phyloP scores from a whole-genome alignment of 1,284 basidiomycete genomes.

The Megacollybia platyphylla region DNA sequence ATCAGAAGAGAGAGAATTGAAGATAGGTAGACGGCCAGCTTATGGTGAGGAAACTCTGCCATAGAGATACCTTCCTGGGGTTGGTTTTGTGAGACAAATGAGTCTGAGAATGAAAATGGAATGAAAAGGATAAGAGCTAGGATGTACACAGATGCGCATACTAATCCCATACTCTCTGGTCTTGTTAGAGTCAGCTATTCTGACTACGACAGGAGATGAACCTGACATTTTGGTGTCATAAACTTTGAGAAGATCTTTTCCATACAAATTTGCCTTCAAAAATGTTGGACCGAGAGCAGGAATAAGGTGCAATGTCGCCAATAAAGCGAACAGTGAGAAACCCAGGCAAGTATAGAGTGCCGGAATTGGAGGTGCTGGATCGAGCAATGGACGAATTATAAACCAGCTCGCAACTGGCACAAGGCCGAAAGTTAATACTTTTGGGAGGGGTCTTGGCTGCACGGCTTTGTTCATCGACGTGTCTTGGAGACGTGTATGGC shows the following conservation, averaged over 20 bases:
- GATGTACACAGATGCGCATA: conserved; percentile 85
- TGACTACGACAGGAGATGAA: conserved; percentile 24
- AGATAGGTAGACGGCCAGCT: conserved; percentile 89
- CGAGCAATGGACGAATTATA: conserved; percentile 52
- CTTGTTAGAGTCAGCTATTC: conserved; percentile 24
- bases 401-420: conserved; percentile 61
- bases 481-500: background rate
- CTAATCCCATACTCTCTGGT: conserved; percentile 88
- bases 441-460: conserved; percentile 37
- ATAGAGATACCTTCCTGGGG: conserved; percentile 50
- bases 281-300: conserved; percentile 68
- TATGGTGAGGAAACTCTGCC: conserved; percentile 75
- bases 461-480: conserved; percentile 4
- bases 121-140: conserved; percentile 78
- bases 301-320: conserved; percentile 61
- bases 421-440: conserved; percentile 37
- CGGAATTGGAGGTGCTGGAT: conserved; percentile 54
- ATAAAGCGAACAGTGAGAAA: conserved; percentile 69
- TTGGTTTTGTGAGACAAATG: conserved; percentile 27
- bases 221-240: conserved; percentile 39
- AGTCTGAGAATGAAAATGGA: conserved; percentile 77
- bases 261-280: conserved; percentile 65
- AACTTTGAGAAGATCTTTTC: conserved; percentile 72
- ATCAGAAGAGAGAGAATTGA: conserved; percentile 84
- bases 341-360: conserved; percentile 66